Evolutionary conservation across 352 stramenopile species (phyloP).

Genomic region (Phytophthora fragariae): DNA sequence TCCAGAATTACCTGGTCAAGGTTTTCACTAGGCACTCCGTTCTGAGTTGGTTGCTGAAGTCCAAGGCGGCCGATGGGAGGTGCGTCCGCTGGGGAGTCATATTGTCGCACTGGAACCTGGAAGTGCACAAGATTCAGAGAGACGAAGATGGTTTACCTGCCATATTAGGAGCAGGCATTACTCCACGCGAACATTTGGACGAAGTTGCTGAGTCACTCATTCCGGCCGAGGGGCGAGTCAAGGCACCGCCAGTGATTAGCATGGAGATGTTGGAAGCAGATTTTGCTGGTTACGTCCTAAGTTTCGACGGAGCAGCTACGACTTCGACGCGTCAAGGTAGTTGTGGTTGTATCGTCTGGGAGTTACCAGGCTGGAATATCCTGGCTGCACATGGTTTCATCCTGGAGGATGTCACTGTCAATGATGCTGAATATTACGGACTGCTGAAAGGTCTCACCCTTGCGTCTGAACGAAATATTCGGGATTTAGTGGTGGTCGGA

Average conservation of each 20-base stretch:
- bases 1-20: too few relatives aligned
- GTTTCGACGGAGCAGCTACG: conserved; percentile 12
- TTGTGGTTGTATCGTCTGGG: conserved; percentile 6
- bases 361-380: not conserved
- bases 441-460: too few relatives aligned
- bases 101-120: not conserved
- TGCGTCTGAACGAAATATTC: too few relatives aligned
- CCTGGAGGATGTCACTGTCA: conserved; percentile 5
- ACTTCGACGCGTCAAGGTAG: not conserved
- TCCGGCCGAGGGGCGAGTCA: not conserved
- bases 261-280: conserved; percentile 4
- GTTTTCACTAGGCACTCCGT: too few relatives aligned
- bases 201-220: not conserved
- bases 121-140: too few relatives aligned
- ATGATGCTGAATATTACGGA: conserved; percentile 6
- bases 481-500: too few relatives aligned
- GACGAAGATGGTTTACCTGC: conserved; percentile 13
- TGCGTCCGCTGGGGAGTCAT: conserved; percentile 4
- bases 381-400: not conserved
- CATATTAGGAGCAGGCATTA: not conserved
- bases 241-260: conserved; percentile 8
- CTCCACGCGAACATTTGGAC: conserved; percentile 2
- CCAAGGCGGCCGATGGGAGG: not conserved
- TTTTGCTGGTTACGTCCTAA: not conserved
- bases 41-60: too few relatives aligned